Base-by-base conservation (phyloP, 495 filamentous ascomycete species). In the Clavariopsis aquatica region DNA sequence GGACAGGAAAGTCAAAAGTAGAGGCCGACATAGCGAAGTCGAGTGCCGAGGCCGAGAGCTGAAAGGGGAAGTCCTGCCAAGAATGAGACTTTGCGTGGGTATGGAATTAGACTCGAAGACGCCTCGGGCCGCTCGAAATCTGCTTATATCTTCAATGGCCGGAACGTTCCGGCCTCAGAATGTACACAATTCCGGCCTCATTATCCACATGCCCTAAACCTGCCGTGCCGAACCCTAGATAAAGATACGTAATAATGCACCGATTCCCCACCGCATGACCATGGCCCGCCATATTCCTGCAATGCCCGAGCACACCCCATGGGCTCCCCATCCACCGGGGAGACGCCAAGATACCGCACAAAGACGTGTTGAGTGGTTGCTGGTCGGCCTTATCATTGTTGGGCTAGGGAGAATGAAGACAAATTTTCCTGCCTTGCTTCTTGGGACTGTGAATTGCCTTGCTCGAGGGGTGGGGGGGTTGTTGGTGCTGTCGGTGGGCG, bases 131-230 rank as follows among this genome's bases (percentile, higher is more conserved):
- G 49, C 51, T 49, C 54, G 31, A 64, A 56, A 57, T 65, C 26
- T 60, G 64, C 53, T 68, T 80, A 84, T 81, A 77, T 75, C 71
- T 65, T 65, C 78, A 80, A 6, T 83, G 84, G 83, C 83, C 84
- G 84, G 60, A 43, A 12, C 23, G 8, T 62, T 71, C 69, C 69
- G 69, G 64, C 65, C 61, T 31, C 68, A 19, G 15, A 24, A 62
- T 46, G n/a, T 49, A 81, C 82, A 81, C 65, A 64, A 83, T 85
- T 84, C 83, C 83, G 83, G 83, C 82, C 82, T 80, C 75, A 68
- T 49, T 58, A 47, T 34, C 31, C 31, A 5, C 31, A 34, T 6
- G 60, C 52, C 56, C 60, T n/a, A 29, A 45, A 43, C 13, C 8
- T 17, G 15, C 38, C 59, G 22, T 45, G 29, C 22, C 22, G 15